Percentiles rank a stretch among this genome's conserved stretches.
Conservation (phyloP, 768 basidiomycete species). For the Hydnomerulius pinastri region DNA sequence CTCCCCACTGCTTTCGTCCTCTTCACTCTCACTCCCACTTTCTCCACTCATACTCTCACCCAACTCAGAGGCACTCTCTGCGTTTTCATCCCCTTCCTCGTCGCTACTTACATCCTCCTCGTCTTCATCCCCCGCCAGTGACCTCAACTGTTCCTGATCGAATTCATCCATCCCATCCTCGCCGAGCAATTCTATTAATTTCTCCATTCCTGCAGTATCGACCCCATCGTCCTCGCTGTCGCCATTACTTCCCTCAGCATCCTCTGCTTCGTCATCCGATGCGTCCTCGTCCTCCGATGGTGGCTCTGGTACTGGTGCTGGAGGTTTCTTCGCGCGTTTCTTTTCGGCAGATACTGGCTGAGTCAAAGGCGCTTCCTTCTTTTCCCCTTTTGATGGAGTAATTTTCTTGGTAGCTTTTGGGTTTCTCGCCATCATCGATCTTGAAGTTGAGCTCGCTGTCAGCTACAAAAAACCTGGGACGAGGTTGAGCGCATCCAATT, state of each 20-base stretch:
- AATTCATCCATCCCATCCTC: conserved; percentile 70
- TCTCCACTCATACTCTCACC: conserved; percentile 19
- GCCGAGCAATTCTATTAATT: conserved; percentile 57
- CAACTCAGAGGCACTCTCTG: conserved; percentile 14
- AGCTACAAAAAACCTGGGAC: not conserved
- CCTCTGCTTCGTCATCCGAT: conserved; percentile 27
- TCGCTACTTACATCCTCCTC: conserved; percentile 4
- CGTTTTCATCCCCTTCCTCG: conserved; percentile 25
- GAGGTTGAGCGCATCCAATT: not conserved
- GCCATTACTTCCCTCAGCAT: conserved; percentile 49
- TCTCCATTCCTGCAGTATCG: conserved; percentile 58
- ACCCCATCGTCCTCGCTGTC: conserved; percentile 46
- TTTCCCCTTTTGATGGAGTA: not conserved
- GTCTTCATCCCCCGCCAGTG: conserved; percentile 38
- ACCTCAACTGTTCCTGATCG: conserved; percentile 55
- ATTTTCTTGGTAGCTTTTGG: not conserved
- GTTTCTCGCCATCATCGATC: conserved; percentile 16
- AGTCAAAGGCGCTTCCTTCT: not conserved
- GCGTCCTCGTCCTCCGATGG: conserved; percentile 19
- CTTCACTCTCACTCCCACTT: conserved; percentile 24
- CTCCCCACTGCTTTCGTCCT: conserved; percentile 26
- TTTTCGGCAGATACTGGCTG: not conserved
- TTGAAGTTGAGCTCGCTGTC: not conserved
- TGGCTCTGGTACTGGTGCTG: conserved; percentile 12
- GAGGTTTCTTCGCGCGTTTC: not conserved